Evolutionary conservation across 305 asterid species (phyloP), one percentile per base, ranked within the genome.

Genomic region (Solanum hybrid): DNA sequence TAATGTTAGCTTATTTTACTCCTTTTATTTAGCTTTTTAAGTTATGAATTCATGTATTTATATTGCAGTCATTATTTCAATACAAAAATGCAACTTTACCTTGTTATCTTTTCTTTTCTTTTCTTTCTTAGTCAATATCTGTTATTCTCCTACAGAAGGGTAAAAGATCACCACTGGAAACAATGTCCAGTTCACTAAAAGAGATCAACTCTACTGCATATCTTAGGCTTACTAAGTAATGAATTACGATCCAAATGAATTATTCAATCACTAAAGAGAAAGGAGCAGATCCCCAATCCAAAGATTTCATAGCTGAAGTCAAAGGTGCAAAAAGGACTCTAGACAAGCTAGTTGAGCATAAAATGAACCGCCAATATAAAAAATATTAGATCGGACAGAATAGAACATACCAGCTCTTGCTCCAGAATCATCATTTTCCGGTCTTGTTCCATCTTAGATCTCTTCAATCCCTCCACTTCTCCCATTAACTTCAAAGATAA

Each of bases 321-420:
- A 20, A 82, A 42, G 87, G 39, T 42, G 73, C 6, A 46, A 39
- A 28, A 42, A 14, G 18, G 73, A 42, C 35, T 83, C 28, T 29
- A 83, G 87, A 28, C 13, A 46, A 46, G 37, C 34, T 46, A 83
- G 35, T 28, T 42, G 40, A 46, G 40, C 87, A 83, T 46, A 42
- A 83, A 46, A 83, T 83, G 39, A 42, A 46, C 87, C 37, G 11
- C 24, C 87, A 82, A 9, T 20, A 16, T 9, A 46, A 83, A 83
- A 40, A 42, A 28, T 9, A 42, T 28, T 83, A 46, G 87, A 69
- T 83, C 39, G 6, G 28, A 46, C 71, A 83, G 61, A 78, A 24
- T 76, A 89, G 64, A 79, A 35, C 80, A 86, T 94, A 96, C 98
- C 94, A 96, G 90, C 83, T 93, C 95, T 28, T 91, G 90, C 94